Conservation (phyloP, 768 basidiomycete species). For the Lentinula aciculospora region DNA sequence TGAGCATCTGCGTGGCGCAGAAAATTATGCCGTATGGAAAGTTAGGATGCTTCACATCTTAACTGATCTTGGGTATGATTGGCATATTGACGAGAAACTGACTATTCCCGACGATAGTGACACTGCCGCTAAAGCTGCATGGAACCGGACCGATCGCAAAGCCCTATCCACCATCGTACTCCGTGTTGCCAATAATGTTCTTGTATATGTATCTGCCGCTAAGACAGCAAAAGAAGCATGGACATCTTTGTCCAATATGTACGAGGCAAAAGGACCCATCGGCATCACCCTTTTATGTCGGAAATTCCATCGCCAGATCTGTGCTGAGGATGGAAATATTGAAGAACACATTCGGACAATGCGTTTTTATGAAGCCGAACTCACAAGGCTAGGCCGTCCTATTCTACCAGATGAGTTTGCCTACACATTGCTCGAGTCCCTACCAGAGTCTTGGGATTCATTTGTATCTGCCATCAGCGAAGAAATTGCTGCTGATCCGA, state of each 20-base stretch:
- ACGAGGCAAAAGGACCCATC: slow-evolving; percentile 21
- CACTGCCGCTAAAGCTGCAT: background rate
- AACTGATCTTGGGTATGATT: slow-evolving; percentile 5
- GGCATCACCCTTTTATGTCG: slow-evolving; percentile 19
- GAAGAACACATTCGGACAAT: slow-evolving; percentile 25
- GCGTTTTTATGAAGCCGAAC: slow-evolving; percentile 17
- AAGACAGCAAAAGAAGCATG: slow-evolving; percentile 22
- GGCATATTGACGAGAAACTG: background rate
- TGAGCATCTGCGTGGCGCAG: slow-evolving; percentile 8
- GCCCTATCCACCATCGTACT: slow-evolving; percentile 25
- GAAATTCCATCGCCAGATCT: slow-evolving; percentile 19
- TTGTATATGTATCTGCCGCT: slow-evolving; percentile 22
- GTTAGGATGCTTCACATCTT: slow-evolving; percentile 12
- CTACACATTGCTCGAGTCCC: slow-evolving; percentile 22
- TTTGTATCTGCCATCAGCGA: slow-evolving; percentile 17
- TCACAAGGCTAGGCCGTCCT: slow-evolving; percentile 13
- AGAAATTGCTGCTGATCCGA: background rate
- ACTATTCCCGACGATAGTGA: background rate
- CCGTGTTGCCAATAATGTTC: slow-evolving; percentile 18
- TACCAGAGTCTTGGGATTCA: slow-evolving; percentile 27
- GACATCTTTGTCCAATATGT: slow-evolving; percentile 20
- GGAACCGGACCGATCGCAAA: background rate
- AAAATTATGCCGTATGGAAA: slow-evolving; percentile 10
- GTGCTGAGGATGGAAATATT: slow-evolving; percentile 23
- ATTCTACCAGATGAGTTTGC: slow-evolving; percentile 24